phyloP scores from a whole-genome alignment of 208 protist genomes.

The Novymonas esmeraldas region DNA sequence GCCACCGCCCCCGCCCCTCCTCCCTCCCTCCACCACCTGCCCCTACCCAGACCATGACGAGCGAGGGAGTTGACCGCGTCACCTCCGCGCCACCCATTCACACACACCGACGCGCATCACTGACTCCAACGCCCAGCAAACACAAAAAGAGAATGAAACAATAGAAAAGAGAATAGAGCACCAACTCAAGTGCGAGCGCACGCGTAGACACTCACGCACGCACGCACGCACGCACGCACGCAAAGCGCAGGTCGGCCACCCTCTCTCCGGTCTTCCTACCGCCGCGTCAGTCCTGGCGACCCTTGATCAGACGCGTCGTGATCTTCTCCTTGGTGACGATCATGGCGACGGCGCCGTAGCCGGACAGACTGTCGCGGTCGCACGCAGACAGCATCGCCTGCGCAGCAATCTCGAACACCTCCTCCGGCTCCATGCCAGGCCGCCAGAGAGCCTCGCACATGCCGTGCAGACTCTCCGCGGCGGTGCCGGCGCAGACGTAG shows the following conservation, averaged over 20 bases:
- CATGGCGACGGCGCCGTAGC: slow-evolving; percentile 96
- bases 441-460: slow-evolving; percentile 98
- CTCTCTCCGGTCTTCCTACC: background rate
- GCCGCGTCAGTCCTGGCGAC: slow-evolving; percentile 74
- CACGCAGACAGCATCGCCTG: slow-evolving; percentile 96
- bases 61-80: no score
- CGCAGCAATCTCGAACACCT: slow-evolving; percentile 97
- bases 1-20: no score
- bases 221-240: background rate
- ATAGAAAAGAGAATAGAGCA: no score
- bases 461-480: slow-evolving; percentile 96
- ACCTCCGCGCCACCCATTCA: no score
- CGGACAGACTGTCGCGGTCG: slow-evolving; percentile 97
- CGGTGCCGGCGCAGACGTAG: slow-evolving; percentile 97
- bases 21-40: no score
- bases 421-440: slow-evolving; percentile 93
- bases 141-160: no score
- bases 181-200: no score
- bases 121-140: no score
- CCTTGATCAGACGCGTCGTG: slow-evolving; percentile 86
- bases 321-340: slow-evolving; percentile 88
- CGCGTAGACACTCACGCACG: background rate
- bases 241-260: background rate
- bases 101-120: no score
- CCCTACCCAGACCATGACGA: no score